These are phyloP conservation scores for Aspergillus pseudoterreus DNA, from an alignment of 2,329 filamentous ascomycete species.

Conservation along the genomic window DNA sequence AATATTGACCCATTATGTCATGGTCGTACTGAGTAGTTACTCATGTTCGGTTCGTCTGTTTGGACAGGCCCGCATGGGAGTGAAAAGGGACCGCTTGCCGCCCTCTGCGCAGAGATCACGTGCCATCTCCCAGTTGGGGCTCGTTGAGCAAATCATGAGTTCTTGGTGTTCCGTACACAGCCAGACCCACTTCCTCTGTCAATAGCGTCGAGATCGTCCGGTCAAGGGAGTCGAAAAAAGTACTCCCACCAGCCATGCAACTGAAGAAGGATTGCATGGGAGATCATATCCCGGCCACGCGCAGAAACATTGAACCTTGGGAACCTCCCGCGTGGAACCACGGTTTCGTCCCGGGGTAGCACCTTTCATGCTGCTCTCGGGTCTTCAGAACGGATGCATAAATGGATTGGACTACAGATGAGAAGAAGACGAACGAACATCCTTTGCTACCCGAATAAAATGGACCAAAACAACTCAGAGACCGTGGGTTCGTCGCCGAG, in stretches of 20 bases:
- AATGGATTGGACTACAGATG: no score
- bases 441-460: neutral
- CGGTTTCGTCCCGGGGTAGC: slow-evolving; percentile 7
- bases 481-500: no score
- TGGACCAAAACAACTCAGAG: neutral
- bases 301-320: slow-evolving; percentile 15
- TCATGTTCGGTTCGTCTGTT: neutral
- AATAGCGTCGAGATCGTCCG: slow-evolving; percentile 13
- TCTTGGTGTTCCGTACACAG: no score
- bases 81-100: neutral
- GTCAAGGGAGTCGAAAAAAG: neutral
- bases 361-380: neutral
- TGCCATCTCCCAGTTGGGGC: neutral
- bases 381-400: no score
- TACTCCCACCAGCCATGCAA: neutral
- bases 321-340: slow-evolving; percentile 17
- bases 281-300: slow-evolving; percentile 2
- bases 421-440: neutral
- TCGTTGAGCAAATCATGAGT: no score
- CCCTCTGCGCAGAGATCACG: neutral
- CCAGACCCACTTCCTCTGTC: slow-evolving; percentile 5
- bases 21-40: neutral
- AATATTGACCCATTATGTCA: neutral
- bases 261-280: neutral
- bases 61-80: neutral